These are phyloP conservation scores for Mycena latifolia DNA, from an alignment of 768 basidiomycete genomes.

Conservation along the genomic window DNA sequence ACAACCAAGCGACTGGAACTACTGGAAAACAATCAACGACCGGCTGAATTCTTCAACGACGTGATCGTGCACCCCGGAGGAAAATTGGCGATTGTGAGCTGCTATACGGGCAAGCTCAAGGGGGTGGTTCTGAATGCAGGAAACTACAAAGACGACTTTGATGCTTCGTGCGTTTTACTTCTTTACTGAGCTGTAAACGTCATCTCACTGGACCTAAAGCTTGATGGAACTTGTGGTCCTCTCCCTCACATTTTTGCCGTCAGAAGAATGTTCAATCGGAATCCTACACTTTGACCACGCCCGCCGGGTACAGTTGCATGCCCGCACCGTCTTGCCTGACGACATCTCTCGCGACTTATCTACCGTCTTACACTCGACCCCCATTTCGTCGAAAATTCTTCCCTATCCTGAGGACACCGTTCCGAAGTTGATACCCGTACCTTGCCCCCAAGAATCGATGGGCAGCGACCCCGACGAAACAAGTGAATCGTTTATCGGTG, in stretches of 20 bases:
- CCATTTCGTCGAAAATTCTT: slow-evolving; percentile 63
- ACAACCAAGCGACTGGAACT: slow-evolving; percentile 63
- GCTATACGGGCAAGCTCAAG: slow-evolving; percentile 79
- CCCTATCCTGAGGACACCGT: slow-evolving; percentile 54
- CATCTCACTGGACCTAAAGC: slow-evolving; percentile 15
- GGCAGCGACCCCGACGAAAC: slow-evolving; percentile 46
- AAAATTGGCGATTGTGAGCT: slow-evolving; percentile 69
- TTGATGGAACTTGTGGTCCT: slow-evolving; percentile 57
- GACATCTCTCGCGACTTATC: slow-evolving; percentile 67
- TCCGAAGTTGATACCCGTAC: slow-evolving; percentile 57
- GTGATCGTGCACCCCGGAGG: slow-evolving; percentile 76
- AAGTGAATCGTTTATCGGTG: slow-evolving; percentile 62
- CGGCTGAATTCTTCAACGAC: slow-evolving; percentile 80
- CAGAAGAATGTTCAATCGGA: slow-evolving; percentile 65
- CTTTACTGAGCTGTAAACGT: slow-evolving; percentile 14
- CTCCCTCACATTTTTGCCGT: slow-evolving; percentile 71
- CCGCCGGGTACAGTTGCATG: slow-evolving; percentile 70
- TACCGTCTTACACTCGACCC: slow-evolving; percentile 61
- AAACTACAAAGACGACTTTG: slow-evolving; percentile 66
- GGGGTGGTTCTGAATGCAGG: slow-evolving; percentile 70
- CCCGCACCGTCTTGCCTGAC: slow-evolving; percentile 59
- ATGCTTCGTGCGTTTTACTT: slow-evolving; percentile 70
- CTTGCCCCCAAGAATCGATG: slow-evolving; percentile 43
- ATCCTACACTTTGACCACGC: slow-evolving; percentile 78
- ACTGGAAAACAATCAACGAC: slow-evolving; percentile 65